Evolutionary conservation across 768 basidiomycete genomes (phyloP), one percentile per base, ranked within the genome.

Genomic region (Exsudoporus frostii): DNA sequence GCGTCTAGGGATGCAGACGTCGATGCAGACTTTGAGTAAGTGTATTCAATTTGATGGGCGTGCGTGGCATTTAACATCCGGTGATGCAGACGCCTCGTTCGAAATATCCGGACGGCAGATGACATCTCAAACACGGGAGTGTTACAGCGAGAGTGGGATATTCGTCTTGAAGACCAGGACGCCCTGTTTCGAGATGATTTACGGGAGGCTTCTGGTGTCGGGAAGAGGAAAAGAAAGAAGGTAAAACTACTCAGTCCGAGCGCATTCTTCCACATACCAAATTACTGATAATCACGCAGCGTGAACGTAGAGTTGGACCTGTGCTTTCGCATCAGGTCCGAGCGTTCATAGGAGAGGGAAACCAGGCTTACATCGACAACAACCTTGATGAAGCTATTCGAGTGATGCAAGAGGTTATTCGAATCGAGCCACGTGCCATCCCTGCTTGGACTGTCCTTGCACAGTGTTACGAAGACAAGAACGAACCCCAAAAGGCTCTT

Each of bases 341-440:
- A 36, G 53, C 24, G 4, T 24, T 51, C 9, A 83, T 98, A 43
- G 91, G 92, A 24, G 84, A 88, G 50, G 95, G 90, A 17, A 95
- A 94, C 65, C 83, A 88, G 61, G 87, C 88, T 2, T 97, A 91
- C 68, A 82, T 95, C 46, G 82, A 86, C 61, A 80, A 74, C 54
- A 72, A 90, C 51, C 71, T 84, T 10, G 71, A 76, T 1, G 78
- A 86, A 58, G 86, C 92, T 1, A 84, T 92, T 34, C 80, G 83
- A 17, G 78, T 86, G 34, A 90, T 93, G 81, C 85, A 87, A 65
- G 92, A 98, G 65, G 90, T 97, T 58, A 92, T 98, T 50, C 83
- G 91, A 8, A 91, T 94, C 50, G 96, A 98, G 66, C 92, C 94
- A 2, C 82, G 89, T 15, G 88, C 92, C 1, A 75, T 79, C 0